A percentile compares a stretch with the other conserved stretches of the same genome.
These are phyloP conservation scores for Cercospora brassicicola DNA, from an alignment of 2,329 filamentous ascomycete genomes.

Conservation along the genomic window DNA sequence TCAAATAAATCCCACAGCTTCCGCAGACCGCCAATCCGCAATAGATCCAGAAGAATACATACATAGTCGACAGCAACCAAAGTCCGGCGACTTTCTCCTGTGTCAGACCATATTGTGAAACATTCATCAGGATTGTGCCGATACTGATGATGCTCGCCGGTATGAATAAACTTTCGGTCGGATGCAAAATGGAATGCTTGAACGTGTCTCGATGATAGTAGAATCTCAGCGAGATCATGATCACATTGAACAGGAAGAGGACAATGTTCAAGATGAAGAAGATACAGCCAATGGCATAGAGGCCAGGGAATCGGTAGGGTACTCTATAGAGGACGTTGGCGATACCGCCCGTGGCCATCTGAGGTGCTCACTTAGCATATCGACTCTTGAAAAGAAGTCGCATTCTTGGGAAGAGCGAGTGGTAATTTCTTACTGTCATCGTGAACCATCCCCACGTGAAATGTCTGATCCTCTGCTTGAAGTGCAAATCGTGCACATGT, in stretches of 20 bases:
- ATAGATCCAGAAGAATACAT: slow-evolving; percentile 74
- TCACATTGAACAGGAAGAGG: slow-evolving; percentile 70
- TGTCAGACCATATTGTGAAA: slow-evolving; percentile 67
- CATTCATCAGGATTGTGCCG: slow-evolving; percentile 64
- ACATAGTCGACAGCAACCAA: slow-evolving; percentile 59
- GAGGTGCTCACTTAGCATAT: slow-evolving; percentile 51
- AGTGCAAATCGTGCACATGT: slow-evolving; percentile 43
- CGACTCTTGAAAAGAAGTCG: neutral
- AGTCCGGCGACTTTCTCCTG: slow-evolving; percentile 50
- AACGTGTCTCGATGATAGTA: slow-evolving; percentile 69
- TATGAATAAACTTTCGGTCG: slow-evolving; percentile 75
- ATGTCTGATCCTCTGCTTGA: slow-evolving; percentile 59
- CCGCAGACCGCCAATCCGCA: slow-evolving; percentile 65
- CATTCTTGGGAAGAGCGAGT: neutral
- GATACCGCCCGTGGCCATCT: slow-evolving; percentile 54
- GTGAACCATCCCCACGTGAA: slow-evolving; percentile 81
- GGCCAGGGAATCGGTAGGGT: slow-evolving; percentile 46
- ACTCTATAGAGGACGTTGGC: slow-evolving; percentile 59
- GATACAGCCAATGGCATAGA: slow-evolving; percentile 51
- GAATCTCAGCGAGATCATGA: slow-evolving; percentile 68
- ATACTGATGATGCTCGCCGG: slow-evolving; percentile 68
- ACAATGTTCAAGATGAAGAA: slow-evolving; percentile 53
- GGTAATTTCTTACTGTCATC: slow-evolving; percentile 45
- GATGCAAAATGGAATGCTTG: slow-evolving; percentile 69
- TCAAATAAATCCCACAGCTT: slow-evolving; percentile 71